Percentiles rank a stretch among this genome's conserved stretches.
These are phyloP conservation scores for Eucommia ulmoides DNA, from an alignment of 257 asterid species.

Conservation along the genomic window DNA sequence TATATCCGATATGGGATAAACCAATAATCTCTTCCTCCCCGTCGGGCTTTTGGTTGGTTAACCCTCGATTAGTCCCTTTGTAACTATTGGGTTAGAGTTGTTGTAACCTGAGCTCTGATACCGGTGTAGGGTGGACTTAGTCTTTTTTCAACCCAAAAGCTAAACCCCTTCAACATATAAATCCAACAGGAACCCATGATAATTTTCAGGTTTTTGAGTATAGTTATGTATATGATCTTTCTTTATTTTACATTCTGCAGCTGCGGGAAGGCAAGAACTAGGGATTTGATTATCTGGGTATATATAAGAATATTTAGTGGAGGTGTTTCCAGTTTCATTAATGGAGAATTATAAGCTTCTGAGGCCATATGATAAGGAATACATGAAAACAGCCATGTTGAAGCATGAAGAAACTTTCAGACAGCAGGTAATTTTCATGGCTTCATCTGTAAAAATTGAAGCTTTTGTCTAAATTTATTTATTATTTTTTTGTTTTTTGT, in stretches of 20 bases:
- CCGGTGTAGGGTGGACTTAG: too few species aligned
- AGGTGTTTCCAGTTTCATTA: background rate
- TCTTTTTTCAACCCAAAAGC: background rate
- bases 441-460: background rate
- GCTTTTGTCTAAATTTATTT: background rate
- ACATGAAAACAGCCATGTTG: conserved; percentile 80
- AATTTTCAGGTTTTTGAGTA: background rate
- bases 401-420: conserved; percentile 90
- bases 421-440: conserved; percentile 48
- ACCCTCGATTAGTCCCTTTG: too few species aligned
- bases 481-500: background rate
- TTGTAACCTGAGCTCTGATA: too few species aligned
- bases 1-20: too few species aligned
- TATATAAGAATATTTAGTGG: too few species aligned
- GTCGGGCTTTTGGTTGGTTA: too few species aligned
- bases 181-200: background rate
- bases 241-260: background rate
- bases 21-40: too few species aligned
- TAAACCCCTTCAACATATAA: background rate
- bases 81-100: too few species aligned
- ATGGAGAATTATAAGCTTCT: conserved; percentile 80
- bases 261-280: background rate
- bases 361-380: conserved; percentile 57
- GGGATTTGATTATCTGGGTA: background rate
- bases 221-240: background rate